These are phyloP conservation scores for Gossypium australe DNA, from an alignment of 345 rosid species.

Conservation along the genomic window DNA sequence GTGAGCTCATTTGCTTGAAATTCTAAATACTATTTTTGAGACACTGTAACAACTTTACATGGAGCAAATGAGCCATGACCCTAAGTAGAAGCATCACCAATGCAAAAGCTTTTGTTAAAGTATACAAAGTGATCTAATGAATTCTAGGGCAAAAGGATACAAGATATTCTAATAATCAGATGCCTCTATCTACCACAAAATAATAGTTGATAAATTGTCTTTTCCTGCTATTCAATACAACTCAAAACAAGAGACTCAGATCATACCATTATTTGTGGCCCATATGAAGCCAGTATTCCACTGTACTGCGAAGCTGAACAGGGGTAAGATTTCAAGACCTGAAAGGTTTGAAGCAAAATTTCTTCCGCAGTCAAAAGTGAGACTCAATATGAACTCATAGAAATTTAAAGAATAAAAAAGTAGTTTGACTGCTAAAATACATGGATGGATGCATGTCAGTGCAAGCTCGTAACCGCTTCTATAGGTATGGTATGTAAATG, in stretches of 20 bases:
- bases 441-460: background rate
- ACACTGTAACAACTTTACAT: background rate
- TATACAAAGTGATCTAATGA: background rate
- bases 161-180: background rate
- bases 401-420: background rate
- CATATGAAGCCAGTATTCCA: constrained; percentile 38
- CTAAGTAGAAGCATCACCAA: background rate
- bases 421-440: background rate
- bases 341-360: constrained; percentile 20
- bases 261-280: constrained; percentile 50
- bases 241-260: background rate
- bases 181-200: background rate
- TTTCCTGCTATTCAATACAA: constrained; percentile 2
- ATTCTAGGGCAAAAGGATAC: background rate
- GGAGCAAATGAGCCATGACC: background rate
- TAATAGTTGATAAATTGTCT: background rate
- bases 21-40: background rate
- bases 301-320: constrained; percentile 45
- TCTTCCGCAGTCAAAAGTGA: background rate
- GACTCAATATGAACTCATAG: constrained; percentile 2
- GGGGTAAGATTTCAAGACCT: constrained; percentile 53
- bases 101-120: background rate
- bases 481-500: background rate
- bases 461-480: background rate
- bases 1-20: background rate